Base-by-base conservation (phyloP, 352 stramenopile species). In the Globisporangium okanoganense region DNA sequence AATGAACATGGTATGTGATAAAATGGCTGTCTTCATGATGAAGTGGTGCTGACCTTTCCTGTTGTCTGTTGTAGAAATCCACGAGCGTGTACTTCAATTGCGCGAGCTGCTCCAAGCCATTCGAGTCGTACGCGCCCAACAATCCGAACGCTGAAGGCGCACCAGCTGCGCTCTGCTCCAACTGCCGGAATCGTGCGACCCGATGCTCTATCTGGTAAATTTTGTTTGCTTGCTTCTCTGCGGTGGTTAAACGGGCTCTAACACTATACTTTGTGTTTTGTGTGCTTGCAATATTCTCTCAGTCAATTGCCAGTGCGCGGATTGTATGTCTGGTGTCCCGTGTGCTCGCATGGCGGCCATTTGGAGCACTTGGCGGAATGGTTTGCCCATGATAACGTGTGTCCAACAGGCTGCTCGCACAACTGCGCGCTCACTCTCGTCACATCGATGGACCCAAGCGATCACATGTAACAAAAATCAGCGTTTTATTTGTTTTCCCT, bases 281-380 rank as follows among this genome's bases (percentile, higher is more conserved):
- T 49, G 14, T 56, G 16, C 24, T 3, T 27, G 44, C 20, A 8
- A 53, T 25, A 18, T 24, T 2, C 6, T 40, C 27, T 0, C 52
- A 96, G 87, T 55, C 80, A 96, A 81, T 57, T 93, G 5, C 85
- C 87, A 41, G 90, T 96, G 25, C 84, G 86, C 29, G 88, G 90
- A 48, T 60, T 97, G 5, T 97, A 94, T 56, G 88, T 96, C 5
- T 97, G 90, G 90, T 97, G 90, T 55, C 87, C 90, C 13, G 88
- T 94, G n/a, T 97, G 90, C 61, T 90, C 87, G 2, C 90, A 97
- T 59, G 88, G 87, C 18, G 90, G 90, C 14, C 90, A 97, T 56
- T 59, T 97, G 20, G 73, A 95, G 24, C 85, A 94, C 71, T 64
- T 95, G 29, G 72, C 79, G 2, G 83, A 93, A 33, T 95, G 86